Evolutionary conservation across 2,329 filamentous ascomycete species (phyloP).

Genomic region (Penicillium sp.): DNA sequence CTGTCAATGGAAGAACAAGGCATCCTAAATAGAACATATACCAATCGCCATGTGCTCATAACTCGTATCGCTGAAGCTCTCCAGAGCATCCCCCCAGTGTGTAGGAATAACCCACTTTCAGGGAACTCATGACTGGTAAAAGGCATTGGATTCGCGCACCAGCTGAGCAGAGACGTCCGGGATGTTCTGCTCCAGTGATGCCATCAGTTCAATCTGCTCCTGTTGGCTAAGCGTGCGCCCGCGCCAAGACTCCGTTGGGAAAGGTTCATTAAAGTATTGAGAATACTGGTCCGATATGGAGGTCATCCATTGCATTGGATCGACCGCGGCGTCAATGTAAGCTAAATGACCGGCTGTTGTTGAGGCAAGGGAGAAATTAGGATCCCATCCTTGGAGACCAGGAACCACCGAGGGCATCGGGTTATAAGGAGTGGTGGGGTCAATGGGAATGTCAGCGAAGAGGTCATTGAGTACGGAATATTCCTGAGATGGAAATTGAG

Average conservation of each 20-base stretch:
- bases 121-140: constrained; percentile 34
- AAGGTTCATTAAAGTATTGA: constrained; percentile 45
- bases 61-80: constrained; percentile 6
- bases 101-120: neutral
- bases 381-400: constrained; percentile 41
- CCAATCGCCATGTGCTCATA: constrained; percentile 2
- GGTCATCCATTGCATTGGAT: constrained; percentile 42
- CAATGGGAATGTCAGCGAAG: constrained; percentile 28
- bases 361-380: constrained; percentile 37
- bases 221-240: constrained; percentile 67
- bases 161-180: constrained; percentile 42
- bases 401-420: constrained; percentile 38
- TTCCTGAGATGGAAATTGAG: constrained; percentile 21
- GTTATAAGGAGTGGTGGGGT: constrained; percentile 39
- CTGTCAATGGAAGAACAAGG: constrained; percentile 5
- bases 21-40: neutral
- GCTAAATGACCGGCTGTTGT: constrained; percentile 35
- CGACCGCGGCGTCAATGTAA: constrained; percentile 31
- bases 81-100: neutral
- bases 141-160: constrained; percentile 38
- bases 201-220: constrained; percentile 79
- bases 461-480: constrained; percentile 19
- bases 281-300: constrained; percentile 46
- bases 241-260: constrained; percentile 48
- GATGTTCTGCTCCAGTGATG: constrained; percentile 61